A percentile compares a stretch with the other conserved stretches of the same genome.
Conservation (phyloP, 2,329 filamentous ascomycete genomes). For the Tolypocladium inflatum region DNA sequence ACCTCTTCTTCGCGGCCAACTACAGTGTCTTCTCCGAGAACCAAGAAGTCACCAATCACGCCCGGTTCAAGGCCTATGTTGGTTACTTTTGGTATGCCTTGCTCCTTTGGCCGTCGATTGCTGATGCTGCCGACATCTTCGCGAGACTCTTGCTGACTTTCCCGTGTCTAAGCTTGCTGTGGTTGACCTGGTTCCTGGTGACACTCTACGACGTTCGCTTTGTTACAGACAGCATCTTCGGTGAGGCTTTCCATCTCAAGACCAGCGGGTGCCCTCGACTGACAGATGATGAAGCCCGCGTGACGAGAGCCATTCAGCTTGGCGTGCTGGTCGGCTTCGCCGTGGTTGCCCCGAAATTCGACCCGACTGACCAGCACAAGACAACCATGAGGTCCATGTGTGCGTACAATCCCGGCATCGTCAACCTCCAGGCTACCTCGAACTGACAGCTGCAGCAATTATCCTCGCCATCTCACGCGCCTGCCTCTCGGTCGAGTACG, state of each 20-base stretch:
- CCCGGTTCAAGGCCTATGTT: slow-evolving; percentile 23
- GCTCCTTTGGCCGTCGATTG: not conserved
- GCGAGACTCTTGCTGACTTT: not conserved
- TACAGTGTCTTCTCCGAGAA: slow-evolving; percentile 45
- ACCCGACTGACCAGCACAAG: slow-evolving; percentile 25
- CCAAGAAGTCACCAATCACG: slow-evolving; percentile 19
- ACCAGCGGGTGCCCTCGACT: not conserved
- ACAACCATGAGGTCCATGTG: slow-evolving; percentile 31
- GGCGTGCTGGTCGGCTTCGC: slow-evolving; percentile 57
- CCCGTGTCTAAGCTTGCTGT: slow-evolving; percentile 36
- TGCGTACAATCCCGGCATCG: slow-evolving; percentile 9
- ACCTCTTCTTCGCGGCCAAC: slow-evolving; percentile 44
- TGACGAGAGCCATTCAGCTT: slow-evolving; percentile 49
- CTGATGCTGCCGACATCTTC: not conserved
- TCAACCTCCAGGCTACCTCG: not conserved
- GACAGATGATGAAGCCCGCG: slow-evolving; percentile 29
- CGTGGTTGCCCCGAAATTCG: slow-evolving; percentile 42
- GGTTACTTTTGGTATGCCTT: slow-evolving; percentile 22
- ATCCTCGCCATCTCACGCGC: slow-evolving; percentile 43
- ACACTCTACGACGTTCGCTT: slow-evolving; percentile 58
- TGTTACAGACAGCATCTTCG: slow-evolving; percentile 53
- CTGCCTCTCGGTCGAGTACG: slow-evolving; percentile 45
- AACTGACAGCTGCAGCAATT: slow-evolving; percentile 17
- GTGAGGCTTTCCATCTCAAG: slow-evolving; percentile 6
- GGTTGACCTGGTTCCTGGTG: slow-evolving; percentile 60